These are phyloP conservation scores for Colletotrichum sp. DNA, from an alignment of 2,329 filamentous ascomycete genomes.

Conservation along the genomic window DNA sequence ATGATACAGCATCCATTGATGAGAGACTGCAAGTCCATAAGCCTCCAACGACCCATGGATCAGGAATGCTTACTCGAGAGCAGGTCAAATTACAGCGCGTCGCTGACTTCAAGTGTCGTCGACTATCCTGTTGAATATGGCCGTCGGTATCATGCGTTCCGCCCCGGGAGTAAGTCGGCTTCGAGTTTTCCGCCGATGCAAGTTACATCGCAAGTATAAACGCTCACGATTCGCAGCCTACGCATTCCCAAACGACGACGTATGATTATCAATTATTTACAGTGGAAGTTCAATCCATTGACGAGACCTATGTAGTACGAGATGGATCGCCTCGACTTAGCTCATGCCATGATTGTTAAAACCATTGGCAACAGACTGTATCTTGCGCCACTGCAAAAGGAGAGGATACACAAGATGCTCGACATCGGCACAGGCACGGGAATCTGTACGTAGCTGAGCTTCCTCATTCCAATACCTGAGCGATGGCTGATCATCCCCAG, in stretches of 20 bases:
- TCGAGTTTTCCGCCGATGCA: rapidly evolving
- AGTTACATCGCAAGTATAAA: rapidly evolving
- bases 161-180: not conserved
- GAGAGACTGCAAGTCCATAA: not conserved
- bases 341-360: not conserved
- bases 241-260: not conserved
- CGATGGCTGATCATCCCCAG: rapidly evolving
- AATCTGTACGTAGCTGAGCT: not conserved
- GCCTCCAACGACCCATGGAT: not conserved
- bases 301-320: not conserved
- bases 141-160: not conserved
- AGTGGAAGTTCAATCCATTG: rapidly evolving
- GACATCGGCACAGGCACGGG: not conserved
- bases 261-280: not conserved
- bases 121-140: not conserved
- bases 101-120: not conserved
- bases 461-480: rapidly evolving
- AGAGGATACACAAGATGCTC: not conserved
- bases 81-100: not conserved
- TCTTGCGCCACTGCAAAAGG: not conserved
- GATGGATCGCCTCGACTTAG: not conserved
- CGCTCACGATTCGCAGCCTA: not conserved
- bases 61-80: not conserved
- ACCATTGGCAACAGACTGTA: not conserved
- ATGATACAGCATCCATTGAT: not conserved